A percentile compares a stretch with the other conserved stretches of the same genome.
These are phyloP conservation scores for Leccinum obscurum DNA, from an alignment of 768 basidiomycete species.

Conservation along the genomic window DNA sequence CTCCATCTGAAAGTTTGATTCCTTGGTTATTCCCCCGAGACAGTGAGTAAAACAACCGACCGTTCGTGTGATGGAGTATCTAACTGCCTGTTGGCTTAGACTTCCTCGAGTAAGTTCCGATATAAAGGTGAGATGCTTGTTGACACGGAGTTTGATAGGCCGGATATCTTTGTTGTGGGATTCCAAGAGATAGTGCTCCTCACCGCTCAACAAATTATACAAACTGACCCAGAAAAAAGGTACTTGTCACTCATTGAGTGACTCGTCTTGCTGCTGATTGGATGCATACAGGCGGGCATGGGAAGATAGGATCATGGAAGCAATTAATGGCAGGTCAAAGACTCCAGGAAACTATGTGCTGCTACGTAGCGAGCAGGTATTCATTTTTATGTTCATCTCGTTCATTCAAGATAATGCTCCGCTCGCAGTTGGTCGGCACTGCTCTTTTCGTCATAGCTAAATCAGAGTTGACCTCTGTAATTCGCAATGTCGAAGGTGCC, in stretches of 20 bases:
- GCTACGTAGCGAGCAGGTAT: constrained; percentile 89
- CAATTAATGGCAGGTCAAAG: constrained; percentile 68
- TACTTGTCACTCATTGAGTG: constrained; percentile 29
- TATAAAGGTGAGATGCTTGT: constrained; percentile 23
- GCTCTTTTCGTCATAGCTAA: constrained; percentile 86
- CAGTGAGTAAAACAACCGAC: constrained; percentile 46
- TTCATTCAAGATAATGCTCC: constrained; percentile 4
- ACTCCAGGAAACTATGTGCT: constrained; percentile 77
- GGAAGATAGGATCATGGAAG: constrained; percentile 81
- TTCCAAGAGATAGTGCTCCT: constrained; percentile 98
- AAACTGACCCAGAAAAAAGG: constrained; percentile 94
- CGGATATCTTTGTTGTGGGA: constrained; percentile 87
- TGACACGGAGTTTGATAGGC: constrained; percentile 43
- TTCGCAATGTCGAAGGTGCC: constrained; percentile 90
- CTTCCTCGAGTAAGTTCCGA: constrained; percentile 18
- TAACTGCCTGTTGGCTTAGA: constrained; percentile 15
- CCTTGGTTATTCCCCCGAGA: constrained; percentile 90
- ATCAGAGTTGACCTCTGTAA: constrained; percentile 68
- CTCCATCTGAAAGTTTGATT: constrained; percentile 77
- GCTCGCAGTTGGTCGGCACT: constrained; percentile 84
- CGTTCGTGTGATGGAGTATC: neutral
- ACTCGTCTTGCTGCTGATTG: neutral
- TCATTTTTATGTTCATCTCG: neutral
- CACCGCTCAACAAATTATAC: constrained; percentile 96
- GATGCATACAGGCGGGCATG: constrained; percentile 66